Evolutionary conservation across 2,329 filamentous ascomycete genomes (phyloP).

Genomic region (Epichloe sp.): DNA sequence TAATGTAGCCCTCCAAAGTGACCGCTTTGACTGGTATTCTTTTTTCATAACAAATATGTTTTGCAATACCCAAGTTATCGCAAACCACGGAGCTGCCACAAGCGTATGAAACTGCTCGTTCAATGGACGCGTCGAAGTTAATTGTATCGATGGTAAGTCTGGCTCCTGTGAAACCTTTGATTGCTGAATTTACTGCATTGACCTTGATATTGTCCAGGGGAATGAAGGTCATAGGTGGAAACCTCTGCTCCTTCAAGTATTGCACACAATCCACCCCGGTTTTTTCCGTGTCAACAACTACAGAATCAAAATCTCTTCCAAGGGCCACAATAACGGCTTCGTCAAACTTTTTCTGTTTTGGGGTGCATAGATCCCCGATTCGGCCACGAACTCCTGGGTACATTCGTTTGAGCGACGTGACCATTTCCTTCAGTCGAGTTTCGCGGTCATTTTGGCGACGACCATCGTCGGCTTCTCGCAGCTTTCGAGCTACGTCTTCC

Average conservation of each 20-base stretch:
- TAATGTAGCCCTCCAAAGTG: constrained; percentile 87
- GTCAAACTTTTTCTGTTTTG: constrained; percentile 94
- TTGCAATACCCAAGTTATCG: constrained; percentile 74
- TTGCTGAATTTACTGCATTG: constrained; percentile 73
- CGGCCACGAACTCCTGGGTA: constrained; percentile 86
- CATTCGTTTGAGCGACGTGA: constrained; percentile 75
- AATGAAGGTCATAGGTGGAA: constrained; percentile 83
- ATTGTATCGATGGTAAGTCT: constrained; percentile 91
- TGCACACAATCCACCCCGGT: constrained; percentile 88
- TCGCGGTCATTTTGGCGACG: constrained; percentile 79
- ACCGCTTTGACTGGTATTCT: constrained; percentile 87
- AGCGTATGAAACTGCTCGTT: constrained; percentile 87
- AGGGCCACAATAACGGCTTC: constrained; percentile 87
- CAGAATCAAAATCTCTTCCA: constrained; percentile 83
- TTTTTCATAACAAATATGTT: constrained; percentile 72
- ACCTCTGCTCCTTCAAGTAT: constrained; percentile 81
- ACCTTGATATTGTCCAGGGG: constrained; percentile 94
- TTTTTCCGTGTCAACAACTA: constrained; percentile 91
- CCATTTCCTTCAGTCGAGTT: constrained; percentile 63
- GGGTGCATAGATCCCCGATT: constrained; percentile 82
- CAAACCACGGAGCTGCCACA: constrained; percentile 93
- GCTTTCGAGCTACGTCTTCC: constrained; percentile 63
- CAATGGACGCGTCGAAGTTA: constrained; percentile 77
- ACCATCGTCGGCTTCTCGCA: constrained; percentile 76
- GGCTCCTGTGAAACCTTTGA: constrained; percentile 79